Evolutionary conservation across 805 yeast genomes (phyloP).

Genomic region (Kodamaea neixiangensis): DNA sequence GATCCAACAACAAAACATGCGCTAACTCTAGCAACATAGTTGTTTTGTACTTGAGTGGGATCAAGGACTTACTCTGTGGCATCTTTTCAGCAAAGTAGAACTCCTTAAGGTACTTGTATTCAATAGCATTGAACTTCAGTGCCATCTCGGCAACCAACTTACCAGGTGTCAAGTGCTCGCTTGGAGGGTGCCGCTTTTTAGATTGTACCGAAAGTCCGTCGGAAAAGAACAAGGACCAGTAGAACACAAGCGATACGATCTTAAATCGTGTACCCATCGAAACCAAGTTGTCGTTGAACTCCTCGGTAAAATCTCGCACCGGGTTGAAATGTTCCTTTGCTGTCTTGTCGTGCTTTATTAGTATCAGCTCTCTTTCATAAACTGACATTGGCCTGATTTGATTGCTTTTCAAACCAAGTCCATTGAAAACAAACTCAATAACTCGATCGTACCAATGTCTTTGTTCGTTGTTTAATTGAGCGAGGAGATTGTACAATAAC

Average conservation of each 20-base stretch:
- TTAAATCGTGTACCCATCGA: constrained; percentile 31
- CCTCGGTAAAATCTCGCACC: constrained; percentile 1
- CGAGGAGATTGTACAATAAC: constrained; percentile 17
- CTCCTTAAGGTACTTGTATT: constrained; percentile 14
- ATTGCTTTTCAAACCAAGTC: constrained; percentile 20
- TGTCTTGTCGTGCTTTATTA: constrained; percentile 24
- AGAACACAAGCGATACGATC: constrained; percentile 19
- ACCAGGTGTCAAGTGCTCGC: constrained; percentile 10
- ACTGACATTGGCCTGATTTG: constrained; percentile 23
- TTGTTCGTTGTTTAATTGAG: constrained; percentile 22
- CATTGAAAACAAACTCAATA: constrained; percentile 30
- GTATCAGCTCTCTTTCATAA: constrained; percentile 25
- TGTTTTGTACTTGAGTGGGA: constrained; percentile 11
- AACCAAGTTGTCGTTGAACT: constrained; percentile 26
- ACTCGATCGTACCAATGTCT: constrained; percentile 33
- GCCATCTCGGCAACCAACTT: constrained; percentile 15
- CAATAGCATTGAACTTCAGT: constrained; percentile 13
- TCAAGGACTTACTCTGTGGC: not conserved
- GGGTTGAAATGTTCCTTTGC: constrained; percentile 13
- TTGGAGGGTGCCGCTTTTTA: constrained; percentile 6
- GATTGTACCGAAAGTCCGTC: constrained; percentile 13
- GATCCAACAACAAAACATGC: constrained; percentile 13
- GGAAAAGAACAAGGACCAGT: constrained; percentile 18
- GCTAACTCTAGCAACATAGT: constrained; percentile 14
- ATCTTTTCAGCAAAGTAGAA: constrained; percentile 13